Evolutionary conservation across 2,329 filamentous ascomycete species (phyloP), one percentile per base, ranked within the genome.

Genomic region (Cladophialophora immunda): DNA sequence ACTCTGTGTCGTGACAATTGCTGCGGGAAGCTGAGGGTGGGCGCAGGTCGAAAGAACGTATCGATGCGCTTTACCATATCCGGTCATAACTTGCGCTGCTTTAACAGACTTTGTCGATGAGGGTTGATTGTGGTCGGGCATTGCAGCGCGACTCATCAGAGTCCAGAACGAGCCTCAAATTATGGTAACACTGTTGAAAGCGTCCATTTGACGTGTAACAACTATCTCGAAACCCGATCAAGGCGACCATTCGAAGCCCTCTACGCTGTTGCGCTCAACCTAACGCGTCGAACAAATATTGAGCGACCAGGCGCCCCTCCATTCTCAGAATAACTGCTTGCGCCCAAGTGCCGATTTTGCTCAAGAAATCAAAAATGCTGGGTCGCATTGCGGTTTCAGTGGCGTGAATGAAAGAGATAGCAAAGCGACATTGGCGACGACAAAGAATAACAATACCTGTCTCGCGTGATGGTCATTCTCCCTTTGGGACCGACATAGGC

Each of bases 261-360:
- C 25, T 56, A 54, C 47, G 56, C n/a, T 65, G 59, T 65, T 58
- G 66, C 38, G 52, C 50, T 17, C n/a, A 36, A 30, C 55, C 38
- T 66, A 29, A 70, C 68, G 68, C 68, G 68, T 70, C 64, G 66
- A 70, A 53, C 55, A 36, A 53, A n/a, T 54, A 34, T 59, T 36
- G 8, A 22, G 22, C 58, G 38, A 32, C 45, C n/a, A 36, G 41
- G 59, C 36, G 52, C 45, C 56, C 62, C 45, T 58, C 64, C 58
- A 29, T 22, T 29, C 59, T 27, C 30, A 38, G 25, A 54, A 22
- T 13, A 9, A n/a, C 47, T 29, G 29, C 13, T 60, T 63, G 45
- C 59, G 64, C 52, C 54, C 34, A 52, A 47, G 25, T 17, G 52
- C 38, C 25, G 25, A 38, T n/a, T 27, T 29, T 11, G 19, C 11